Percentiles rank a stretch among this genome's conserved stretches.
phyloP scores from a whole-genome alignment of 805 yeast species.

The Pichia ethanolica region DNA sequence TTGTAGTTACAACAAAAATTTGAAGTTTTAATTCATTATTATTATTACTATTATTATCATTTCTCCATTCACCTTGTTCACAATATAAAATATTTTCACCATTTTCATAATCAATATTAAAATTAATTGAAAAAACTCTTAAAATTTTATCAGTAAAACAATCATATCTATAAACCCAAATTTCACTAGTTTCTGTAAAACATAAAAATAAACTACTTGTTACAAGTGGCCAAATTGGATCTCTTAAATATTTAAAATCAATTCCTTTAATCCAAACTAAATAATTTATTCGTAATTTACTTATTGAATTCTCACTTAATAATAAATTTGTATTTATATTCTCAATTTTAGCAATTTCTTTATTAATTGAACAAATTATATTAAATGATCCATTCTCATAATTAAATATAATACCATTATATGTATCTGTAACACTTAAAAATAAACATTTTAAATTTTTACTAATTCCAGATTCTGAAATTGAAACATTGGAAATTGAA shows the following conservation, averaged over 20 bases:
- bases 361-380: slow-evolving; percentile 4
- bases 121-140: slow-evolving; percentile 2
- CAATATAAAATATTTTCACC: slow-evolving; percentile 11
- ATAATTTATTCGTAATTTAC: slow-evolving; percentile 10
- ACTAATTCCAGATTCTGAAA: slow-evolving; percentile 14
- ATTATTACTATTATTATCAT: neutral
- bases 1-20: slow-evolving; percentile 8
- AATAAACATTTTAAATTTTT: slow-evolving; percentile 5
- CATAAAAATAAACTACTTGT: slow-evolving; percentile 9
- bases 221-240: slow-evolving; percentile 11
- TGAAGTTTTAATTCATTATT: neutral
- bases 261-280: slow-evolving; percentile 12
- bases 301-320: slow-evolving; percentile 3
- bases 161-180: slow-evolving; percentile 9
- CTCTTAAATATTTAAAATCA: neutral
- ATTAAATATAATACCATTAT: slow-evolving; percentile 11
- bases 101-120: neutral
- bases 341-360: slow-evolving; percentile 2
- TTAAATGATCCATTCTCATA: slow-evolving; percentile 8
- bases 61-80: slow-evolving; percentile 12
- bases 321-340: slow-evolving; percentile 3
- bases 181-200: slow-evolving; percentile 9
- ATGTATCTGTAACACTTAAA: slow-evolving; percentile 11
- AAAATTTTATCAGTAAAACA: neutral
- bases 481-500: slow-evolving; percentile 3